phyloP scores from a whole-genome alignment of 345 rosid genomes.

The Salix purpurea region DNA sequence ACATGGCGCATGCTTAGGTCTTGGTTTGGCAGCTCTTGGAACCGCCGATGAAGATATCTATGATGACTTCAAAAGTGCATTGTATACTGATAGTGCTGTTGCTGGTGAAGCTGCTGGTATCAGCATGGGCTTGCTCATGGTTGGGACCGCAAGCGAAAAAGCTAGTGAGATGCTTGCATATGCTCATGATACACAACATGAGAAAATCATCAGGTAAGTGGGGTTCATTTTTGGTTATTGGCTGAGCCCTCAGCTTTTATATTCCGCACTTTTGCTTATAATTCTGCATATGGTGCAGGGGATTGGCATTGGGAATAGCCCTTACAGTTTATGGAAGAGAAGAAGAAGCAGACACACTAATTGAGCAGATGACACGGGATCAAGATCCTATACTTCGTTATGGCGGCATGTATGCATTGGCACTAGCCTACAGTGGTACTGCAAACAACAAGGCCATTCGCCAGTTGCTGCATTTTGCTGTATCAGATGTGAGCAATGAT shows the following conservation, averaged over 20 bases:
- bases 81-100: slow-evolving; percentile 91
- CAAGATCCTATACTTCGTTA: slow-evolving; percentile 97
- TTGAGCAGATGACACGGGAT: slow-evolving; percentile 97
- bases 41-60: slow-evolving; percentile 96
- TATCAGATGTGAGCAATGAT: slow-evolving; percentile 96
- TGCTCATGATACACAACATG: slow-evolving; percentile 98
- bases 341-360: slow-evolving; percentile 97
- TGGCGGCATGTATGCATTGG: slow-evolving; percentile 99
- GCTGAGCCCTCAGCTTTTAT: background rate
- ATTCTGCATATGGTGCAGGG: slow-evolving; percentile 40
- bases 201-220: slow-evolving; percentile 87
- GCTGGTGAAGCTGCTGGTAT: slow-evolving; percentile 99
- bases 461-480: slow-evolving; percentile 98
- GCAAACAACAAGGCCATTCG: slow-evolving; percentile 99
- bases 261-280: background rate
- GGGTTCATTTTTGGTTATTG: background rate
- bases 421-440: slow-evolving; percentile 95
- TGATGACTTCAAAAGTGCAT: slow-evolving; percentile 81
- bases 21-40: slow-evolving; percentile 97
- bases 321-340: slow-evolving; percentile 98
- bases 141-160: slow-evolving; percentile 96
- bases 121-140: slow-evolving; percentile 98
- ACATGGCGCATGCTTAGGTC: slow-evolving; percentile 99
- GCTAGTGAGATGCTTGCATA: slow-evolving; percentile 97
- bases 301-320: slow-evolving; percentile 93